Conservation (phyloP, 805 yeast species). For the Allodekkera sacchari region DNA sequence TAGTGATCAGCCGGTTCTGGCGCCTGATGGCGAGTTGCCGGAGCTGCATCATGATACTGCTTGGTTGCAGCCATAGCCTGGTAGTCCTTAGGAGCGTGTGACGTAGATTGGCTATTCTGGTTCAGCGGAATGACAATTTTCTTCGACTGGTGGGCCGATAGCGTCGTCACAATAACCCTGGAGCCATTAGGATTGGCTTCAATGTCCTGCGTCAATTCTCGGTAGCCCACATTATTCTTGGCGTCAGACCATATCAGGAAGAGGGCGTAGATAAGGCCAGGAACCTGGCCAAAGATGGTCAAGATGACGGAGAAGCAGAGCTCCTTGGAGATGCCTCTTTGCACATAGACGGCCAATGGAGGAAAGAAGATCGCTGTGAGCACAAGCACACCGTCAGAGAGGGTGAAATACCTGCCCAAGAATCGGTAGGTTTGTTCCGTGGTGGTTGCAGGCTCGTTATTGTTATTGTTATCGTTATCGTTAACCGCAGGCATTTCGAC, state of each 20-base stretch:
- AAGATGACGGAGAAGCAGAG: conserved; percentile 34
- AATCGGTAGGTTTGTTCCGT: conserved; percentile 1
- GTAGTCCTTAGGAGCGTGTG: background rate
- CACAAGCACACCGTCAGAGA: conserved; percentile 48
- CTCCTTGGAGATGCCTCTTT: conserved; percentile 55
- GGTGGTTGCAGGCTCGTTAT: background rate
- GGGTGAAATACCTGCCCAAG: conserved; percentile 2
- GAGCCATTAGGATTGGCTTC: too few species aligned
- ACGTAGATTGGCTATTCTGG: too few species aligned
- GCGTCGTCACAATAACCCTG: too few species aligned
- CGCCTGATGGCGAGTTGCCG: too few species aligned
- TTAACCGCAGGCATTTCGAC: too few species aligned
- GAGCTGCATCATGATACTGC: too few species aligned
- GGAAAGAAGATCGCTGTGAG: conserved; percentile 59
- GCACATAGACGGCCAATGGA: conserved; percentile 62
- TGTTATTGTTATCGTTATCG: background rate
- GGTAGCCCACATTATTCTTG: background rate
- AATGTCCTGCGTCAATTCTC: too few species aligned
- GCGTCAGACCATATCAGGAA: conserved; percentile 23
- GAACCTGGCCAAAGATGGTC: conserved; percentile 40
- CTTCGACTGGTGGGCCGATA: too few species aligned
- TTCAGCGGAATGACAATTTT: too few species aligned
- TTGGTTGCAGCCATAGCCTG: background rate
- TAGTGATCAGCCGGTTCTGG: too few species aligned
- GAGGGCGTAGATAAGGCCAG: conserved; percentile 43